phyloP scores from a whole-genome alignment of 78 protist species.

The Pelomyxa schiedti region DNA sequence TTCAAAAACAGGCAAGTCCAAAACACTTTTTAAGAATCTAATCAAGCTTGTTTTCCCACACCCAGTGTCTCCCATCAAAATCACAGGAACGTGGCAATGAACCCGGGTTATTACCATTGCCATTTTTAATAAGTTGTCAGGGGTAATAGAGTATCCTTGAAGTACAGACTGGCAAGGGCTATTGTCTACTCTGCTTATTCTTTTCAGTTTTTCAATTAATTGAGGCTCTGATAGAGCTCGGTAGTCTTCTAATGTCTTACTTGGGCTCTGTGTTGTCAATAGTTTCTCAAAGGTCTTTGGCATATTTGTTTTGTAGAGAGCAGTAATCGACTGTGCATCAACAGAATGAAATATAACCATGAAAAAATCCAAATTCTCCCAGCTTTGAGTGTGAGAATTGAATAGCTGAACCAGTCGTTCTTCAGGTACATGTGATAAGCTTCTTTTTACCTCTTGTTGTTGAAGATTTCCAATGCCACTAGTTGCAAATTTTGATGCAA shows the following conservation, averaged over 20 bases:
- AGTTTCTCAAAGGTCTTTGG: not conserved
- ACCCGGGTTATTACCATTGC: not conserved
- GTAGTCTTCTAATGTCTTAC: not conserved
- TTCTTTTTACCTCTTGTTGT: not conserved
- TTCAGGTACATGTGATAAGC: not conserved
- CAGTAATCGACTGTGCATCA: not conserved
- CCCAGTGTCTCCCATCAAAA: constrained; percentile 51
- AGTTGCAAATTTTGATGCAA: not conserved
- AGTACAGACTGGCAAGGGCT: not conserved
- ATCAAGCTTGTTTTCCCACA: constrained; percentile 41
- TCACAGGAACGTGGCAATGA: constrained; percentile 23
- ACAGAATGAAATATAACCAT: not conserved
- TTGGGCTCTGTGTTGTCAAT: not conserved
- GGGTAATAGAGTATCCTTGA: constrained; percentile 17
- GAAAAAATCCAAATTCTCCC: not conserved
- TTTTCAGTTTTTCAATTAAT: not conserved
- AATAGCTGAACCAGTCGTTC: too few species aligned
- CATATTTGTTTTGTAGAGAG: not conserved
- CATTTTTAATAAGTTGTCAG: constrained; percentile 43
- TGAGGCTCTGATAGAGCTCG: not conserved
- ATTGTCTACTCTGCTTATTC: not conserved
- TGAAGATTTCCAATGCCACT: not conserved
- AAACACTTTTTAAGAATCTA: not conserved
- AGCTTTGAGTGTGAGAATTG: too few species aligned
- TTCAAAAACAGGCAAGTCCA: not conserved